Base-by-base conservation (phyloP, 768 basidiomycete species). In the Boletales sp. region DNA sequence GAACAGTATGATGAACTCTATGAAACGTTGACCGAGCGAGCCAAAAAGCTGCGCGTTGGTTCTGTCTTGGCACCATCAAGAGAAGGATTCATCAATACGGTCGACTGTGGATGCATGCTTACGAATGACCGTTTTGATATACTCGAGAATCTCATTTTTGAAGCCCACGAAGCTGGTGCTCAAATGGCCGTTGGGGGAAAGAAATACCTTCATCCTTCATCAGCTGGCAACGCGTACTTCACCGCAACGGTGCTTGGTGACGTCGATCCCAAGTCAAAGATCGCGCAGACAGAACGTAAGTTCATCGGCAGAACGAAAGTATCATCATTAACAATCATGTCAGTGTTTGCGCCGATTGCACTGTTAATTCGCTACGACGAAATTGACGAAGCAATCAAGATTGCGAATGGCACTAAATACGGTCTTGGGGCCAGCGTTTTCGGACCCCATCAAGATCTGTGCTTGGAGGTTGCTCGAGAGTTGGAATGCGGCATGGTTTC, bases 401-500 rank as follows among this genome's bases (percentile, higher is more conserved):
- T 95, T 54, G 90, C 95, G 0, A 99, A 98, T 63, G 78, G 80
- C 17, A 94, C 93, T 1, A 76, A 79, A 18, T 98, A 89, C 65
- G 94, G 90, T 12, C 83, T 99, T 28, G 95, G 94, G 17, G 93
- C 94, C 2, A 90, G 90, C 48, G 91, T 99, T 17, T 99, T 94
- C 64, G 96, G 96, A 9, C 86, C 86, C 10, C 82, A 90, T 62
- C 86, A 87, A 65, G 77, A 79, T 36, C 72, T 87, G 38, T 93
- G 91, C 61, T 57, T 90, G 46, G 74, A 85, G 42, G 86, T 98
- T 18, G 94, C 94, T 28, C 83, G 83, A 57, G 72, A 75, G 42
- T 72, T 99, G 44, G 83, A 95, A 46, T 94, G 92, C 59, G 95
- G 95, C 41, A 98, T 99, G 96, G 95, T 98, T 4, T 86, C 94